A percentile compares a stretch with the other conserved stretches of the same genome.
phyloP scores from a whole-genome alignment of 768 basidiomycete genomes.

The Roridomyces roridus region DNA sequence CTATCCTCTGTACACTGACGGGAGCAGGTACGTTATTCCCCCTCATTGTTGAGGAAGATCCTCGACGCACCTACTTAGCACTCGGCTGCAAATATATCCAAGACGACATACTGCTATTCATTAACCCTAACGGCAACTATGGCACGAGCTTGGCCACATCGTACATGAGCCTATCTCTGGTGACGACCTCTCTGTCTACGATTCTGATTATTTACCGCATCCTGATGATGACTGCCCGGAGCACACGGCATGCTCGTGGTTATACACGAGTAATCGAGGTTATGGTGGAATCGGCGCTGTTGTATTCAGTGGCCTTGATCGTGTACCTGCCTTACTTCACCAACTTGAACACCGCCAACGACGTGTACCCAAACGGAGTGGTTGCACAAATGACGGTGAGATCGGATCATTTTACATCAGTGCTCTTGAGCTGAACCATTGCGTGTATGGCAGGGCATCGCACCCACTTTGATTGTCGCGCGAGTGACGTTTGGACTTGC shows the following conservation, averaged over 20 bases:
- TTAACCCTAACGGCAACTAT: neutral
- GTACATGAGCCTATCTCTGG: conserved; percentile 8
- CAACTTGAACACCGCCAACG: too few relatives aligned
- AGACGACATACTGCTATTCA: neutral
- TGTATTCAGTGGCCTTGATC: too few relatives aligned
- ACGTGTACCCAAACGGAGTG: too few relatives aligned
- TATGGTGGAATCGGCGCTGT: too few relatives aligned
- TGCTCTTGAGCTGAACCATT: neutral
- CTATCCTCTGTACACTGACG: conserved; percentile 8
- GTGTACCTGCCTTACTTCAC: too few relatives aligned
- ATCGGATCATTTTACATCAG: neutral
- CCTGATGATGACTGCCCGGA: neutral
- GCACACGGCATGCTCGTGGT: neutral
- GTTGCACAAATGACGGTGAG: too few relatives aligned
- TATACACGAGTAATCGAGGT: too few relatives aligned
- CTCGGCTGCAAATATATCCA: neutral
- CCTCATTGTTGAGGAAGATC: too few relatives aligned
- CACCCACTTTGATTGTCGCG: conserved; percentile 8
- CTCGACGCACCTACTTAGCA: too few relatives aligned
- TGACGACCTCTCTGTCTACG: conserved; percentile 7
- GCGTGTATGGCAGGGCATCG: conserved; percentile 7
- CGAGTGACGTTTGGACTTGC: conserved; percentile 9
- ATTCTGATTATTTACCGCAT: conserved; percentile 15
- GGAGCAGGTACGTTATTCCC: conserved; percentile 14
- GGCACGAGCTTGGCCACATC: conserved; percentile 8